A percentile compares a stretch with the other conserved stretches of the same genome.
Conservation (phyloP, 306 rosid genomes). For the Cucurbita ficifolia region DNA sequence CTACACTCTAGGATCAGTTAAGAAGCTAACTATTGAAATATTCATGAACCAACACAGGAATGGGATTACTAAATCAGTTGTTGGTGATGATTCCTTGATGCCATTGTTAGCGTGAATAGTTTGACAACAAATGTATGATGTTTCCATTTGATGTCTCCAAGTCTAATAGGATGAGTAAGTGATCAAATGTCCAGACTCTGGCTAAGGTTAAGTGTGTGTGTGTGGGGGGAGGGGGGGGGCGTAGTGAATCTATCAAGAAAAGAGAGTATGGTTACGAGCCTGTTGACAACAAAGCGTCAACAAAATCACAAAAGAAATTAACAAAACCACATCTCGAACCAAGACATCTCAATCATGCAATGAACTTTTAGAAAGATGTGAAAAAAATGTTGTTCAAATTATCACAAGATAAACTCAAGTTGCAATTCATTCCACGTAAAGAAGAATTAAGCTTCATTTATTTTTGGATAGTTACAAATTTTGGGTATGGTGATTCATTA, state of each 20-base stretch:
- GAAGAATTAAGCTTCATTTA: too few species aligned
- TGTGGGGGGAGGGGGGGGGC: too few species aligned
- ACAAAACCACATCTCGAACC: background rate
- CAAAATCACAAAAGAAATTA: background rate
- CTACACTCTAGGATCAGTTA: background rate
- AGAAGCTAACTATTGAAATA: background rate
- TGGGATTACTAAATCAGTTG: background rate
- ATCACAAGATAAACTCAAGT: too few species aligned
- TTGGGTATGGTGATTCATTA: too few species aligned
- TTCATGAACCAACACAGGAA: background rate
- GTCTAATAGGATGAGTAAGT: background rate
- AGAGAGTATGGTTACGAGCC: background rate
- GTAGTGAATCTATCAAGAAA: background rate
- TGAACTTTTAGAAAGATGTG: too few species aligned
- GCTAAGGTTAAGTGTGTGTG: background rate
- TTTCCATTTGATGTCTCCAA: background rate
- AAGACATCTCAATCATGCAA: too few species aligned
- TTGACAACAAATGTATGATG: background rate
- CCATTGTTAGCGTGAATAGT: background rate
- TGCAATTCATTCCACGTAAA: too few species aligned
- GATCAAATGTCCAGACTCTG: background rate
- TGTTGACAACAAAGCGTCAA: background rate
- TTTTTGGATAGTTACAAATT: too few species aligned
- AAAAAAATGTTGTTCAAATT: too few species aligned
- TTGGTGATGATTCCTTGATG: background rate